These are phyloP conservation scores for Reutealis trisperma DNA, from an alignment of 345 rosid species.

Conservation along the genomic window DNA sequence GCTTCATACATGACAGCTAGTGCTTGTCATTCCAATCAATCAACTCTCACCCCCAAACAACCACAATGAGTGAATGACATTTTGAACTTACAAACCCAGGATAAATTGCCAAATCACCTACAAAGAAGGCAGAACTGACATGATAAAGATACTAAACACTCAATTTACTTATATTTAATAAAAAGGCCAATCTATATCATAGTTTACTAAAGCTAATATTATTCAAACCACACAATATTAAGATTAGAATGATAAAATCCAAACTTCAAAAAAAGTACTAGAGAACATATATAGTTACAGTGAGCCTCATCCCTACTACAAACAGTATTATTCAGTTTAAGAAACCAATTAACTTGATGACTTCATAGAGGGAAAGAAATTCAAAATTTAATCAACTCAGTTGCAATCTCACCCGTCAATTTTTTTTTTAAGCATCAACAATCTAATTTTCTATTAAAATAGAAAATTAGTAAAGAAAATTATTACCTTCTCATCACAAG, in stretches of 20 bases:
- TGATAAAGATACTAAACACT: background rate
- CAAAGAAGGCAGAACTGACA: background rate
- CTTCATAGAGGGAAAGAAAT: no score
- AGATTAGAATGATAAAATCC: background rate
- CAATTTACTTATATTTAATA: slow-evolving; percentile 4
- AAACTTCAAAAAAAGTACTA: no score
- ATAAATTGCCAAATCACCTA: background rate
- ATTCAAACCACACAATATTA: background rate
- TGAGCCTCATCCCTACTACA: background rate
- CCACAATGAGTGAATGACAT: background rate
- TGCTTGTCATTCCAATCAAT: background rate
- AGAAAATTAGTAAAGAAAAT: background rate
- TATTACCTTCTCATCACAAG: slow-evolving; percentile 73
- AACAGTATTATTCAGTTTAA: no score
- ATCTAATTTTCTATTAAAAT: no score
- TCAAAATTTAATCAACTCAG: no score
- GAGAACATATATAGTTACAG: no score
- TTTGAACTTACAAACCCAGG: background rate
- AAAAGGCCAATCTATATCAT: background rate
- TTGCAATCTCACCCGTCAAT: no score
- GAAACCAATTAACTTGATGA: no score
- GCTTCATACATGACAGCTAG: background rate
- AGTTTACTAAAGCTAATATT: background rate
- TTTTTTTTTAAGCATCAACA: no score
- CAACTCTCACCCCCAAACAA: background rate